Percentiles rank a stretch among this genome's conserved stretches.
These are phyloP conservation scores for Cladosporium sphaerospermum DNA, from an alignment of 2,329 filamentous ascomycete species.

Conservation along the genomic window DNA sequence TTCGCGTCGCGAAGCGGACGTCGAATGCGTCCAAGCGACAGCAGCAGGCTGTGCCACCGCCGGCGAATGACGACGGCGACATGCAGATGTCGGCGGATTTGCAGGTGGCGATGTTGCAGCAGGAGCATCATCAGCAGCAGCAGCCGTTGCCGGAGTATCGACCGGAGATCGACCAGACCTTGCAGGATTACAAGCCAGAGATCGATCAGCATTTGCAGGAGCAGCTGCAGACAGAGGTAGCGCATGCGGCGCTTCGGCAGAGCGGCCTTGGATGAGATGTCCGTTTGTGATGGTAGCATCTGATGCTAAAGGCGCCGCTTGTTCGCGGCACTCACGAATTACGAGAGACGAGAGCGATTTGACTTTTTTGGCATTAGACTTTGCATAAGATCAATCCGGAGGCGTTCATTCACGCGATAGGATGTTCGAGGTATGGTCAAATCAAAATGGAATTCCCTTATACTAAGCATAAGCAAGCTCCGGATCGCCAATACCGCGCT, in stretches of 20 bases:
- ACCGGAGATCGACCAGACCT: neutral
- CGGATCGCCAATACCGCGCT: neutral
- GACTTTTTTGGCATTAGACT: neutral
- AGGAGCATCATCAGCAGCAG: neutral
- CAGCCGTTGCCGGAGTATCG: slow-evolving; percentile 4
- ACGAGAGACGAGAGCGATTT: neutral
- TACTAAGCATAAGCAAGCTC: too few species aligned
- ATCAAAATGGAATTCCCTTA: too few species aligned
- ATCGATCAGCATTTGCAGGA: slow-evolving; percentile 1
- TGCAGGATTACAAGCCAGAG: neutral
- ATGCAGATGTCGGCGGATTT: neutral
- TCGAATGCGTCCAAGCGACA: neutral
- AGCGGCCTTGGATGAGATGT: neutral
- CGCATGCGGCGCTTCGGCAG: neutral
- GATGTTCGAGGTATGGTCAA: too few species aligned
- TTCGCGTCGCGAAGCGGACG: neutral
- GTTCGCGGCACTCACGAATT: neutral
- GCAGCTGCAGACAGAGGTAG: slow-evolving; percentile 1
- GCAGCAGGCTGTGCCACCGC: neutral
- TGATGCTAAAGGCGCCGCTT: neutral
- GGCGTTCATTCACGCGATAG: too few species aligned
- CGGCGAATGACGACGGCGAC: neutral
- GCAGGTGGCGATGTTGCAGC: neutral
- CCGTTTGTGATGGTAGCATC: neutral
- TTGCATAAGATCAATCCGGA: too few species aligned